Percentiles rank a stretch among this genome's conserved stretches.
These are phyloP conservation scores for Albifimbria verrucaria DNA, from an alignment of 2,329 filamentous ascomycete genomes.

Conservation along the genomic window DNA sequence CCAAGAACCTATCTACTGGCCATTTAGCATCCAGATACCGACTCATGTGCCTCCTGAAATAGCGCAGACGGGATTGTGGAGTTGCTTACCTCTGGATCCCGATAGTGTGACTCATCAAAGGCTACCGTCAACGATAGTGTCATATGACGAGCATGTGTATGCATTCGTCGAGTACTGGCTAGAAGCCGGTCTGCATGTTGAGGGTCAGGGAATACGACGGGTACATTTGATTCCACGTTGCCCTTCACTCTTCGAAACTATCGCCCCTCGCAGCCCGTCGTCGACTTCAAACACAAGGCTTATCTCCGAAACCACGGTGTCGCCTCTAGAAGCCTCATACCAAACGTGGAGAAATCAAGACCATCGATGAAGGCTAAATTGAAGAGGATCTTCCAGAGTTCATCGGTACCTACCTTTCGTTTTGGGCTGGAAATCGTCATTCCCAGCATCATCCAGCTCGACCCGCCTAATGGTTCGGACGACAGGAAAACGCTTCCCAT, in stretches of 20 bases:
- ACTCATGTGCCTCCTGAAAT: background rate
- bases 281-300: background rate
- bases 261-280: background rate
- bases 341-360: background rate
- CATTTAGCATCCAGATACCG: background rate
- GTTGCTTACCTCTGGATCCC: background rate
- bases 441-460: background rate
- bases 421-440: background rate
- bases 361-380: background rate
- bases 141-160: background rate
- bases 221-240: background rate
- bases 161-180: background rate
- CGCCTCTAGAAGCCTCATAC: background rate
- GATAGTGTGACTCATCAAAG: background rate
- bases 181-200: background rate
- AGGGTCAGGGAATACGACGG: background rate
- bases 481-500: background rate
- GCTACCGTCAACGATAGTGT: background rate
- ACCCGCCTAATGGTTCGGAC: background rate
- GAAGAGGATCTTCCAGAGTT: background rate
- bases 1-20: background rate
- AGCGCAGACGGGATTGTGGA: background rate
- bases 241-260: background rate
- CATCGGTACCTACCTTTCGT: background rate
- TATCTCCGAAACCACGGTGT: background rate